Conservation (phyloP, 2,329 filamentous ascomycete species). For the Lachnellula willkommii region DNA sequence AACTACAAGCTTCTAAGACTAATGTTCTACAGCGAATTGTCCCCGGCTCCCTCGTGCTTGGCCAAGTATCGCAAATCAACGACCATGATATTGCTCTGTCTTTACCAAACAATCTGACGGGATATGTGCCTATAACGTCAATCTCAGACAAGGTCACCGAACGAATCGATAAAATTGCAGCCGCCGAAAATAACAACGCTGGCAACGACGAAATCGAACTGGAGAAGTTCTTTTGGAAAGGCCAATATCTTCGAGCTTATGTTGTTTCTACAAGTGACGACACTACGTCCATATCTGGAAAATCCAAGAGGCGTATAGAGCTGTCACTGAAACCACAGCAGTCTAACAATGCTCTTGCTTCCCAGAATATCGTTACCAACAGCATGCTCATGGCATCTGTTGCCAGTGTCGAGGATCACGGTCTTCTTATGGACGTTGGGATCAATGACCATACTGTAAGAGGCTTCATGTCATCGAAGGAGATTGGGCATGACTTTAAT, state of each 20-base stretch:
- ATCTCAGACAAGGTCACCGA: conserved; percentile 75
- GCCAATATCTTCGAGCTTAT: conserved; percentile 82
- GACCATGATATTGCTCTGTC: conserved; percentile 72
- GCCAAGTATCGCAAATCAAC: conserved; percentile 78
- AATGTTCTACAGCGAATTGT: conserved; percentile 59
- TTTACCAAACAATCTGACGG: conserved; percentile 86
- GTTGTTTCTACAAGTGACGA: conserved; percentile 75
- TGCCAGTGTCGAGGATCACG: conserved; percentile 90
- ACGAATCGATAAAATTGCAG: conserved; percentile 64
- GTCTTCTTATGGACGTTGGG: conserved; percentile 87
- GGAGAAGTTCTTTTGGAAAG: conserved; percentile 68
- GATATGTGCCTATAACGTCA: conserved; percentile 87
- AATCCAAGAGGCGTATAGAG: conserved; percentile 74
- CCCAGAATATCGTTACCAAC: conserved; percentile 69
- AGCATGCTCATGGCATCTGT: conserved; percentile 82
- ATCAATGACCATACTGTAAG: conserved; percentile 62
- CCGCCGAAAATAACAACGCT: conserved; percentile 53
- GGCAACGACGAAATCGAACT: conserved; percentile 61
- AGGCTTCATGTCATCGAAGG: conserved; percentile 81
- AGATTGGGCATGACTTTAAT: conserved; percentile 62
- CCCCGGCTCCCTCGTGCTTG: conserved; percentile 81
- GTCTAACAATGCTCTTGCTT: conserved; percentile 69
- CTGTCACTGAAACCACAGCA: conserved; percentile 75
- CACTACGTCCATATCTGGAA: conserved; percentile 38
- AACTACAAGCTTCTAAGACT: background rate